Conservation (phyloP, 2,329 filamentous ascomycete species). For the Colletotrichum melonis region DNA sequence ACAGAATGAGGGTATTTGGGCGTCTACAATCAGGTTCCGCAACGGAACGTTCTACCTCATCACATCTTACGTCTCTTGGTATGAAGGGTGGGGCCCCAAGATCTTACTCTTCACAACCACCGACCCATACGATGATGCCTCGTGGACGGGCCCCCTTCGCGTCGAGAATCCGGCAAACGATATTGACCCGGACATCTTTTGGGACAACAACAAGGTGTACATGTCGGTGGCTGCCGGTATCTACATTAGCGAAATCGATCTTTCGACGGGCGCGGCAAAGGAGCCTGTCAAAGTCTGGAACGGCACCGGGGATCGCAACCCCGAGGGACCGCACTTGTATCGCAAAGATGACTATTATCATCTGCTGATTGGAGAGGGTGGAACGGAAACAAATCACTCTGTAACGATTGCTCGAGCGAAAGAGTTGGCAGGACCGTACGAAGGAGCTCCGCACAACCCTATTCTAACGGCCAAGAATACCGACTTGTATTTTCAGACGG, state of each 20-base stretch:
- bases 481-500: conserved; percentile 53
- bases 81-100: conserved; percentile 42
- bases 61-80: conserved; percentile 27
- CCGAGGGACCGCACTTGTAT: conserved; percentile 66
- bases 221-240: conserved; percentile 44
- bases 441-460: conserved; percentile 54
- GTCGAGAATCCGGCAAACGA: conserved; percentile 45
- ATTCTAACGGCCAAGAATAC: conserved; percentile 55
- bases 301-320: conserved; percentile 54
- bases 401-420: conserved; percentile 55
- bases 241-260: conserved; percentile 45
- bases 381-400: conserved; percentile 54
- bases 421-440: conserved; percentile 55
- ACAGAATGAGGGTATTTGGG: conserved; percentile 54
- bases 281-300: conserved; percentile 52
- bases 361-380: conserved; percentile 64
- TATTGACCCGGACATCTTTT: conserved; percentile 62
- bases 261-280: conserved; percentile 47
- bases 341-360: conserved; percentile 63
- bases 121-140: conserved; percentile 50
- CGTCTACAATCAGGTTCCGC: conserved; percentile 56
- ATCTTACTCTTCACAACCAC: conserved; percentile 53
- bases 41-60: conserved; percentile 56
- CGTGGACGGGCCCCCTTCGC: conserved; percentile 52
- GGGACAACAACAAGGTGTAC: conserved; percentile 63